Evolutionary conservation across 208 protist genomes (phyloP).

Genomic region (Entamoeba histolytica): DNA sequence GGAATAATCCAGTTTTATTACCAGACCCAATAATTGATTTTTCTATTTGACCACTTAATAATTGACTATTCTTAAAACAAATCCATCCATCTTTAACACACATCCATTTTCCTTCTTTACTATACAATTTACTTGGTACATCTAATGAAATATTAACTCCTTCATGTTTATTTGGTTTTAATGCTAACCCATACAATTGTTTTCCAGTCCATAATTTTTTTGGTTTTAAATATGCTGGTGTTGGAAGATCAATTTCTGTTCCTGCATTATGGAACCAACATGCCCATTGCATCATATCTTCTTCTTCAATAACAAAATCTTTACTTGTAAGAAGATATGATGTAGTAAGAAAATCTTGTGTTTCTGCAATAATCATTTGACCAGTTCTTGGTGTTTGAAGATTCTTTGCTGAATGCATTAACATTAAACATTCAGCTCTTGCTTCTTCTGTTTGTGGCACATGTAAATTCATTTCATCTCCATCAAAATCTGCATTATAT

Average conservation of each 20-base stretch:
- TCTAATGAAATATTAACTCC: slow-evolving; percentile 3
- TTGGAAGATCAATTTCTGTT: slow-evolving; percentile 61
- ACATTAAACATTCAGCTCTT: slow-evolving; percentile 68
- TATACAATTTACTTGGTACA: slow-evolving; percentile 62
- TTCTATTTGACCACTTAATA: slow-evolving; percentile 78
- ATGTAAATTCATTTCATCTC: slow-evolving; percentile 98
- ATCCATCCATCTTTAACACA: slow-evolving; percentile 59
- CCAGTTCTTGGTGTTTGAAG: slow-evolving; percentile 87
- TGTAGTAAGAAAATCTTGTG: slow-evolving; percentile 92
- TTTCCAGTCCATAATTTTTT: slow-evolving; percentile 92
- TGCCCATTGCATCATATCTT: slow-evolving; percentile 5
- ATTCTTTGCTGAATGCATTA: slow-evolving; percentile 84
- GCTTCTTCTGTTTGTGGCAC: slow-evolving; percentile 94
- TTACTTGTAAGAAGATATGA: slow-evolving; percentile 74
- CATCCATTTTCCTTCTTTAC: slow-evolving; percentile 61
- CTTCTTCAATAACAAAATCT: slow-evolving; percentile 37
- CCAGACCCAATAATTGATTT: slow-evolving; percentile 75
- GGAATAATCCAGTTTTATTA: slow-evolving; percentile 63
- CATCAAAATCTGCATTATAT: slow-evolving; percentile 98
- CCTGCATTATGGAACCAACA: background rate
- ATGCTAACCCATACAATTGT: slow-evolving; percentile 51
- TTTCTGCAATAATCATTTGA: slow-evolving; percentile 82
- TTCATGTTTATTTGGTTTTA: background rate
- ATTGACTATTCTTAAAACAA: slow-evolving; percentile 52
- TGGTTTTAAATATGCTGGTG: slow-evolving; percentile 81